Evolutionary conservation across 2,329 filamentous ascomycete genomes (phyloP).

Genomic region (Aspergillus versicolor): DNA sequence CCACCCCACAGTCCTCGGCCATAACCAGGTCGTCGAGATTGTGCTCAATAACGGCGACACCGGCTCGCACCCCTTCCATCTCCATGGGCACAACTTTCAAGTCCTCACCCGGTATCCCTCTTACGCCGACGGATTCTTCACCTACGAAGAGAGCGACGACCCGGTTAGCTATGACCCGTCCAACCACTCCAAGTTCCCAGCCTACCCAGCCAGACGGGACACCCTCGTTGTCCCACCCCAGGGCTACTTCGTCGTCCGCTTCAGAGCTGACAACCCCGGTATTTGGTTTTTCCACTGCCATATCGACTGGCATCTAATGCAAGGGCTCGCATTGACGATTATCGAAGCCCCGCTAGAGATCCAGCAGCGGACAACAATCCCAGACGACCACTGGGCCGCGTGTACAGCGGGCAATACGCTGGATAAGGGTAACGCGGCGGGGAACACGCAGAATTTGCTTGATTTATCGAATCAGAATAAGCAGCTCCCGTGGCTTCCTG

Average conservation of each 20-base stretch:
- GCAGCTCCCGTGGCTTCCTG: conserved; percentile 57
- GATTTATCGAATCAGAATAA: conserved; percentile 63
- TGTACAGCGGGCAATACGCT: conserved; percentile 57
- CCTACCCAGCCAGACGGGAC: conserved; percentile 65
- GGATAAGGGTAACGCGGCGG: conserved; percentile 70
- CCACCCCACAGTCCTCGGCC: conserved; percentile 62
- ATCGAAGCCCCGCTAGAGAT: neutral
- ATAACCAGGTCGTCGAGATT: conserved; percentile 50
- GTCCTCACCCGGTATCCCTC: conserved; percentile 23
- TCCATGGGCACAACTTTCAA: conserved; percentile 55
- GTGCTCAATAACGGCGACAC: conserved; percentile 37
- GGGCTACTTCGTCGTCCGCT: conserved; percentile 57
- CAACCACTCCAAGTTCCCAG: conserved; percentile 44
- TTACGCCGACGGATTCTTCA: neutral
- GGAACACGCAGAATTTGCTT: conserved; percentile 62
- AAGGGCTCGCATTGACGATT: conserved; percentile 54
- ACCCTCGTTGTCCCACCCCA: conserved; percentile 64
- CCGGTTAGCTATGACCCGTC: conserved; percentile 24
- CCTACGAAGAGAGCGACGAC: conserved; percentile 31
- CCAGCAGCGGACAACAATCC: conserved; percentile 30
- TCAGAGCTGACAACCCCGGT: conserved; percentile 55
- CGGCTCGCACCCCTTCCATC: conserved; percentile 49
- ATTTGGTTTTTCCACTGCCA: conserved; percentile 54
- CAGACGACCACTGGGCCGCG: conserved; percentile 52
- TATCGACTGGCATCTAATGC: conserved; percentile 55